Evolutionary conservation across 225 moss, liverwort and hornwort genomes (phyloP).

Genomic region (Marchantia polymorpha): DNA sequence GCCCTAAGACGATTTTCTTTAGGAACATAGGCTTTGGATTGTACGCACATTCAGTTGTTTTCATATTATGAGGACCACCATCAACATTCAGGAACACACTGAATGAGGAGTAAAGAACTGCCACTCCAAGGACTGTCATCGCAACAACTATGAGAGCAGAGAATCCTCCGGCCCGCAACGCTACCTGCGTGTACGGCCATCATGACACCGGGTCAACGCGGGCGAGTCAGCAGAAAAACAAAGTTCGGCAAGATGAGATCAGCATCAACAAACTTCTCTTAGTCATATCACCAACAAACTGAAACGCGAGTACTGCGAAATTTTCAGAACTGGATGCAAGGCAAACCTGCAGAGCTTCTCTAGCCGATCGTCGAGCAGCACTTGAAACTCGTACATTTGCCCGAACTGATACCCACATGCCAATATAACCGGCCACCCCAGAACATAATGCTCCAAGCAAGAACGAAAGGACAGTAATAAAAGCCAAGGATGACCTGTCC

Average conservation of each 20-base stretch:
- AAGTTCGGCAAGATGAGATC: background rate
- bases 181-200: conserved; percentile 29
- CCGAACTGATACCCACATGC: conserved; percentile 99
- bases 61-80: conserved; percentile 56
- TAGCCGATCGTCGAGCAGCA: conserved; percentile 87
- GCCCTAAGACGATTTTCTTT: background rate
- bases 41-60: conserved; percentile 82
- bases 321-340: background rate
- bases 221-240: background rate
- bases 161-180: conserved; percentile 91
- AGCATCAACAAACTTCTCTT: background rate
- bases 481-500: conserved; percentile 70
- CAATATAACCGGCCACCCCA: conserved; percentile 88
- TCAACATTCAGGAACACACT: conserved; percentile 80
- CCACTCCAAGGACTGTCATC: conserved; percentile 93
- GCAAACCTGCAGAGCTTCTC: conserved; percentile 78
- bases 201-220: background rate
- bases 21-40: background rate
- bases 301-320: background rate
- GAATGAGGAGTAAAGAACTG: conserved; percentile 82
- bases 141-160: conserved; percentile 95
- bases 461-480: conserved; percentile 88
- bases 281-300: background rate
- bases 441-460: conserved; percentile 94
- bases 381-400: conserved; percentile 98